Evolutionary conservation across 257 asterid genomes (phyloP).

Genomic region (Solanum sitiens): DNA sequence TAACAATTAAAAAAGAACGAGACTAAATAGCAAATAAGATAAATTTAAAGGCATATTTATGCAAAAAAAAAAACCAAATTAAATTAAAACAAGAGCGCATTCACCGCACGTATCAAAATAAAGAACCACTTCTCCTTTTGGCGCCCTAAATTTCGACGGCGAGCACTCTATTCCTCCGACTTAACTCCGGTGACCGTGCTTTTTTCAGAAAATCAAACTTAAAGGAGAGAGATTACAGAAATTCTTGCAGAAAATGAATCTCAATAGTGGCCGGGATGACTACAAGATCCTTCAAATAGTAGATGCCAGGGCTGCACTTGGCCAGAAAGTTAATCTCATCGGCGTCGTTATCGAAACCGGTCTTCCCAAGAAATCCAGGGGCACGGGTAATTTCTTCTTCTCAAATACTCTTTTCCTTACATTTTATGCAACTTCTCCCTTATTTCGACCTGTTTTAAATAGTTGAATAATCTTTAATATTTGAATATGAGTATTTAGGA

Average conservation of each 20-base stretch:
- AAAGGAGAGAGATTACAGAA: neutral
- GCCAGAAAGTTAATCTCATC: conserved; percentile 56
- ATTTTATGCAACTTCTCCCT: neutral
- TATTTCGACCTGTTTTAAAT: neutral
- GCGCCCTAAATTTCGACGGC: neutral
- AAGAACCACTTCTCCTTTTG: neutral
- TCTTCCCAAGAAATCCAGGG: conserved; percentile 40
- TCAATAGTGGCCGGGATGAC: conserved; percentile 10
- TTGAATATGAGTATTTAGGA: neutral
- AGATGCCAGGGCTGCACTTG: conserved; percentile 44
- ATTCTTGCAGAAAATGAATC: neutral
- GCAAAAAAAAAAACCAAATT: neutral
- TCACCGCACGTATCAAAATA: neutral
- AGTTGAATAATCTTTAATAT: neutral
- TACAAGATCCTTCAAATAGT: conserved; percentile 35
- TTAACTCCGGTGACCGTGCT: neutral
- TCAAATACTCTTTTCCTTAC: neutral
- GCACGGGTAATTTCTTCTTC: conserved; percentile 42
- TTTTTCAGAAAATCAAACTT: neutral
- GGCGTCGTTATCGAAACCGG: conserved; percentile 45
- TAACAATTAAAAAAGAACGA: too few species aligned
- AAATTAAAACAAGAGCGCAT: neutral
- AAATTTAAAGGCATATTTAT: too few species aligned
- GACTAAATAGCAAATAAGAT: too few species aligned
- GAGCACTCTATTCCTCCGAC: neutral